phyloP scores from a whole-genome alignment of 805 yeast species.

The Teunomyces tritomae region DNA sequence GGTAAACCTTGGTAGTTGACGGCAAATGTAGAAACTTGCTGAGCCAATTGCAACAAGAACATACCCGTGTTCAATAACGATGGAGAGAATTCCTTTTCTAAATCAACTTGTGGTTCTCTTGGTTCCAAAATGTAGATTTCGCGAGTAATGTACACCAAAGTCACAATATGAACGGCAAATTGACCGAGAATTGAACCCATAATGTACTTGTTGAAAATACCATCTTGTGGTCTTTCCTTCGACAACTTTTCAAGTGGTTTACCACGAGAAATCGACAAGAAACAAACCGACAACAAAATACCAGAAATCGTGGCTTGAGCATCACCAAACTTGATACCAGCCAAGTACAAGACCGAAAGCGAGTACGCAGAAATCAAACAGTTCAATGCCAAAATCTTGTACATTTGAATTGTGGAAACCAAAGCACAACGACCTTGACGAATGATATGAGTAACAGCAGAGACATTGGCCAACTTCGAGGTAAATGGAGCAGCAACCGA shows the following conservation, averaged over 20 bases:
- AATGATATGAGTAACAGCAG: conserved; percentile 87
- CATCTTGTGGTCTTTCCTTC: conserved; percentile 94
- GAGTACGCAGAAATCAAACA: conserved; percentile 97
- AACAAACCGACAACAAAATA: conserved; percentile 84
- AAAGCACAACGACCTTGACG: conserved; percentile 98
- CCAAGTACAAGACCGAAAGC: conserved; percentile 85
- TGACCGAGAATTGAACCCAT: conserved; percentile 98
- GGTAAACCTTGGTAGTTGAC: conserved; percentile 98
- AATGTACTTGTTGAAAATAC: conserved; percentile 90
- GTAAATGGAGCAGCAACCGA: conserved; percentile 99
- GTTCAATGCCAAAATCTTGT: conserved; percentile 93
- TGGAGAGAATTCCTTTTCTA: conserved; percentile 85
- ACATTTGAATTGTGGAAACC: conserved; percentile 97
- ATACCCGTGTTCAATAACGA: conserved; percentile 94
- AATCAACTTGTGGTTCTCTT: conserved; percentile 83
- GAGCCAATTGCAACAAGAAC: conserved; percentile 89
- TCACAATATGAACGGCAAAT: conserved; percentile 85
- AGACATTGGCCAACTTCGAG: conserved; percentile 86
- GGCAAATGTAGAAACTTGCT: conserved; percentile 96
- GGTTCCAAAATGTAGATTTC: conserved; percentile 90
- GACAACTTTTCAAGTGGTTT: conserved; percentile 85
- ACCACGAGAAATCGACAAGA: conserved; percentile 92
- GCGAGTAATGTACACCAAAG: conserved; percentile 77
- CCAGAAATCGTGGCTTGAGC: conserved; percentile 98
- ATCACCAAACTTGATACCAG: conserved; percentile 98